Evolutionary conservation across 768 basidiomycete genomes (phyloP).

Genomic region (Pleurotus cornucopiae): DNA sequence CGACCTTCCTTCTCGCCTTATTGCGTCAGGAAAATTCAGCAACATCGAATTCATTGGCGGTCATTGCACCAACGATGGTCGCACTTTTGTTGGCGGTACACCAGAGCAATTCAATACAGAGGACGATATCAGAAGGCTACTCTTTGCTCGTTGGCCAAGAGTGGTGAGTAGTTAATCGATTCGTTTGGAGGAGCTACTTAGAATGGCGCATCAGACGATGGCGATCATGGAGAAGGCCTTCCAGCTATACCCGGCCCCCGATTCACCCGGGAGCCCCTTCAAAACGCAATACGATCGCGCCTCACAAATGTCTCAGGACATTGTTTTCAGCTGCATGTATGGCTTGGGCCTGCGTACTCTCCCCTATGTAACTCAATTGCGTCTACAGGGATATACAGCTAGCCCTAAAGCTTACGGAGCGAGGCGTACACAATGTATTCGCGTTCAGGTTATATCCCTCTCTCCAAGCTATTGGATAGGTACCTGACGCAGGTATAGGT

Average conservation of each 20-base stretch:
- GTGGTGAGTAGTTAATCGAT: slow-evolving; percentile 21
- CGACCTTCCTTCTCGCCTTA: slow-evolving; percentile 31
- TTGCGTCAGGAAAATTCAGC: slow-evolving; percentile 26
- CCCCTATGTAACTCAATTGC: neutral
- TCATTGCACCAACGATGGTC: slow-evolving; percentile 40
- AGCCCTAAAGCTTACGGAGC: slow-evolving; percentile 25
- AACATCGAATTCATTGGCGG: slow-evolving; percentile 32
- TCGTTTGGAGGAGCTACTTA: too few species aligned
- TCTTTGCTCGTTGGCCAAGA: slow-evolving; percentile 30
- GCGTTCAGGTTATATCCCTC: slow-evolving; percentile 23
- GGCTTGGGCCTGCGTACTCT: slow-evolving; percentile 6
- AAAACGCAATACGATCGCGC: slow-evolving; percentile 36
- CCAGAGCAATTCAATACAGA: slow-evolving; percentile 34
- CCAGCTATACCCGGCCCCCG: slow-evolving; percentile 33
- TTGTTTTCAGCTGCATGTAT: slow-evolving; percentile 41
- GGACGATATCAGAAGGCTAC: slow-evolving; percentile 30
- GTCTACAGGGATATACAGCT: slow-evolving; percentile 33
- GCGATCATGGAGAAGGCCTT: slow-evolving; percentile 29
- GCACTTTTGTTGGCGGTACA: slow-evolving; percentile 33
- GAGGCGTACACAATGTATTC: slow-evolving; percentile 28
- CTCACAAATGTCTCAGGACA: slow-evolving; percentile 36
- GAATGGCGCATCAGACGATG: slow-evolving; percentile 22
- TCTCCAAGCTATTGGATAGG: neutral
- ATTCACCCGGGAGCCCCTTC: slow-evolving; percentile 28
- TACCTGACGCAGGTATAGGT: slow-evolving; percentile 18